These are phyloP conservation scores for Tetracentron sinense DNA, from an alignment of 164 flowering plant genomes.

Conservation along the genomic window DNA sequence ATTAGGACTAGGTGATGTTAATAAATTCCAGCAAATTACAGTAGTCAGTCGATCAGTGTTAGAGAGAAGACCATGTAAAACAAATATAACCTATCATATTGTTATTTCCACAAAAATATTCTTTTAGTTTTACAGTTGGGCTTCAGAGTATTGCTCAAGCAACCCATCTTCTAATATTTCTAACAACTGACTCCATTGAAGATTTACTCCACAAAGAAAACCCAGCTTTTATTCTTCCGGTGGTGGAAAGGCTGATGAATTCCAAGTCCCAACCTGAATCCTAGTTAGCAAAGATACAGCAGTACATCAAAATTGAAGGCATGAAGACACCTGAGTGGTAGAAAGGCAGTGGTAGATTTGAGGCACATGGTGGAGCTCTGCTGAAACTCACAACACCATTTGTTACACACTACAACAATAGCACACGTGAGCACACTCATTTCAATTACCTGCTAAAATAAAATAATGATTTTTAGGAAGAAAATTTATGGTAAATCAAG, in stretches of 20 bases:
- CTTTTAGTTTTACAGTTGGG: neutral
- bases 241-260: neutral
- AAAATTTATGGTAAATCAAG: neutral
- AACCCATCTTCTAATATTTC: too few relatives aligned
- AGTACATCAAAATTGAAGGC: conserved; percentile 8
- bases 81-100: neutral
- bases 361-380: neutral
- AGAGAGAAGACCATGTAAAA: too few relatives aligned
- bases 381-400: neutral
- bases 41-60: too few relatives aligned
- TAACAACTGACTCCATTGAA: neutral
- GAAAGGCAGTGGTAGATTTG: neutral
- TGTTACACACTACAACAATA: neutral
- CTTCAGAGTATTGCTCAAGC: too few relatives aligned
- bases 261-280: too few relatives aligned
- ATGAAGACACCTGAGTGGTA: neutral
- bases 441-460: conserved; percentile 7
- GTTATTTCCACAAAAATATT: neutral
- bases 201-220: neutral
- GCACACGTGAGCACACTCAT: conserved; percentile 2
- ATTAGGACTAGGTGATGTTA: neutral
- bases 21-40: too few relatives aligned
- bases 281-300: neutral
- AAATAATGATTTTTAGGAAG: neutral
- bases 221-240: neutral